A percentile compares a stretch with the other conserved stretches of the same genome.
These are phyloP conservation scores for Pyricularia sp. DNA, from an alignment of 2,329 filamentous ascomycete genomes.

Conservation along the genomic window DNA sequence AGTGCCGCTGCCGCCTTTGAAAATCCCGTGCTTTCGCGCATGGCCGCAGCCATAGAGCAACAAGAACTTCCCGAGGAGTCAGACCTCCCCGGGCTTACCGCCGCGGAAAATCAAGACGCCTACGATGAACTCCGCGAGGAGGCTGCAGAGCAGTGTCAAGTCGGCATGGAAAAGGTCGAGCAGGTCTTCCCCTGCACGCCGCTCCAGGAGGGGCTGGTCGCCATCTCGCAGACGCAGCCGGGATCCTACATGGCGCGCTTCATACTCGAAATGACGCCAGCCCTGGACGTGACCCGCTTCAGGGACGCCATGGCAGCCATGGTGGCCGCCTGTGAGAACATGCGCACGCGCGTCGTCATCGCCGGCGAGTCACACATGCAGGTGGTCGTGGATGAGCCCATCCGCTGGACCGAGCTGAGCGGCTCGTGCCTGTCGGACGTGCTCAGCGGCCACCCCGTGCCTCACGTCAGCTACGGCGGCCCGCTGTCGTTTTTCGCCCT, in stretches of 20 bases:
- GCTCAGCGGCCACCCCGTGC: conserved; percentile 17
- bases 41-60: neutral
- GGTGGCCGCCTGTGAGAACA: conserved; percentile 5
- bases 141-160: neutral
- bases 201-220: conserved; percentile 14
- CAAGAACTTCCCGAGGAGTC: neutral
- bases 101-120: neutral
- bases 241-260: conserved; percentile 6
- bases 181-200: conserved; percentile 14
- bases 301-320: neutral
- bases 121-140: neutral
- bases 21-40: neutral
- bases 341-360: conserved; percentile 12
- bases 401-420: conserved; percentile 22
- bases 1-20: conserved; percentile 3
- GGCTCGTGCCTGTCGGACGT: neutral
- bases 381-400: conserved; percentile 11
- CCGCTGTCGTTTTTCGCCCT: conserved; percentile 35
- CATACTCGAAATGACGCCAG: conserved; percentile 1
- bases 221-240: conserved; percentile 6
- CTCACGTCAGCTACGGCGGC: conserved; percentile 25
- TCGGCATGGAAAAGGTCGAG: conserved; percentile 2
- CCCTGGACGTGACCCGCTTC: neutral
- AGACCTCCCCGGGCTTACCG: neutral
- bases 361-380: conserved; percentile 1